These are phyloP conservation scores for Aspergillus felis DNA, from an alignment of 2,329 filamentous ascomycete species.

Conservation along the genomic window DNA sequence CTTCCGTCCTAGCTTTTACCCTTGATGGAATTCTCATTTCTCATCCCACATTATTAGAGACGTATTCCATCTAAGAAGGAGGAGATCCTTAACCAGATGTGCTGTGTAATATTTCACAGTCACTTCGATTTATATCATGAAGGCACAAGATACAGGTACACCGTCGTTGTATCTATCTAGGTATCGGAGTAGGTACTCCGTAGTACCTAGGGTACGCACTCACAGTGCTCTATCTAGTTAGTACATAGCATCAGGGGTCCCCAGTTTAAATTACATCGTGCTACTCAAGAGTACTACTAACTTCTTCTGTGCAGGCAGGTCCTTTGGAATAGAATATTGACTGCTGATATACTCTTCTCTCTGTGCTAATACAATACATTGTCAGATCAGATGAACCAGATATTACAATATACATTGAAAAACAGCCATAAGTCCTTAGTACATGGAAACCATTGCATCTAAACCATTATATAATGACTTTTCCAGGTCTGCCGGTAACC, in stretches of 20 bases:
- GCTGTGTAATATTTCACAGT: not conserved
- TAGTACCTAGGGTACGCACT: not conserved
- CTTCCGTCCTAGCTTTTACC: conserved; percentile 4
- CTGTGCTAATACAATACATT: not conserved
- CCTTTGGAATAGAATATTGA: too few relatives aligned
- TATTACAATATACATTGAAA: not conserved
- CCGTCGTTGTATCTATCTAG: not conserved
- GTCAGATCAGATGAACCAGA: not conserved
- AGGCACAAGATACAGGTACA: not conserved
- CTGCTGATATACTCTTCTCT: not conserved
- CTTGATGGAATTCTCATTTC: not conserved
- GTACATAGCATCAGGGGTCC: not conserved
- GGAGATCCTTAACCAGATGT: not conserved
- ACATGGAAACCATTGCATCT: not conserved
- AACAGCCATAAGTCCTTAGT: not conserved
- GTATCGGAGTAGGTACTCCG: too few relatives aligned
- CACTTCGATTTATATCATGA: not conserved
- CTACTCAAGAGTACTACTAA: not conserved
- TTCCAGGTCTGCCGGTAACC: not conserved
- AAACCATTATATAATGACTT: not conserved
- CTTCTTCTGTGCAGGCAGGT: too few relatives aligned
- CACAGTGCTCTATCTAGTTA: not conserved
- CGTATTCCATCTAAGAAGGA: not conserved
- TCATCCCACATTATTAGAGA: not conserved
- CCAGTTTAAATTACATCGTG: not conserved